These are phyloP conservation scores for Mycosphaerelloides madeirae DNA, from an alignment of 2,329 filamentous ascomycete genomes.

Conservation along the genomic window DNA sequence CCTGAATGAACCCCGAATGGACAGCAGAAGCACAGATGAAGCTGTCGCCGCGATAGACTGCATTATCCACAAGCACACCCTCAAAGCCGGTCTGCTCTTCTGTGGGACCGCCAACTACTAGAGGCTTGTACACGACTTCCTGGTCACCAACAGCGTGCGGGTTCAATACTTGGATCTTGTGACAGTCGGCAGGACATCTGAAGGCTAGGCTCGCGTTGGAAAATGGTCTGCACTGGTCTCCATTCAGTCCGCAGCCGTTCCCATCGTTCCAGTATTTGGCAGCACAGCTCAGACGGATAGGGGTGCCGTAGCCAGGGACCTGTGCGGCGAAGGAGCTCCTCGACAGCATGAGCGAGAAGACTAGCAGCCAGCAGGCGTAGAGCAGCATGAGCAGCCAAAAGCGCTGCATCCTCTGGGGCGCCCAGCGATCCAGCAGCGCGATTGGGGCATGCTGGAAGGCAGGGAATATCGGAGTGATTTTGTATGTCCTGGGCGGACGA, in stretches of 20 bases:
- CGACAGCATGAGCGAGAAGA: constrained; percentile 65
- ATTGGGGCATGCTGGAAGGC: constrained; percentile 63
- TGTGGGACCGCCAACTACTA: constrained; percentile 53
- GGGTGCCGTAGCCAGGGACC: constrained; percentile 63
- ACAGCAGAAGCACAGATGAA: constrained; percentile 83
- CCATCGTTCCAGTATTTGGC: constrained; percentile 65
- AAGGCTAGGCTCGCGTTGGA: constrained; percentile 66
- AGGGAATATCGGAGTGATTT: constrained; percentile 55
- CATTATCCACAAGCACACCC: constrained; percentile 39
- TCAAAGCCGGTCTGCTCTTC: constrained; percentile 31
- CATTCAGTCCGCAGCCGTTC: constrained; percentile 70
- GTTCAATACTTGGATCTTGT: constrained; percentile 60
- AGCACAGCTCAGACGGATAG: constrained; percentile 62
- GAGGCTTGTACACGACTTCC: constrained; percentile 53
- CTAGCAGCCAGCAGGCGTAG: constrained; percentile 63
- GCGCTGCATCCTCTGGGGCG: constrained; percentile 58
- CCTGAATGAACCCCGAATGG: constrained; percentile 72
- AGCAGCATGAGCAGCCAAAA: constrained; percentile 56
- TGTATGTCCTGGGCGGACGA: constrained; percentile 45
- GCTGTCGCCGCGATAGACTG: constrained; percentile 81
- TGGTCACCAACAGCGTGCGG: constrained; percentile 68
- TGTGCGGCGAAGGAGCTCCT: constrained; percentile 56
- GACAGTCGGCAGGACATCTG: constrained; percentile 69
- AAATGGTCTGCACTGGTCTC: constrained; percentile 71
- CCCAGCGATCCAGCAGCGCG: constrained; percentile 56